Base-by-base conservation (phyloP, 768 basidiomycete species). In the Pisolithus marmoratus region DNA sequence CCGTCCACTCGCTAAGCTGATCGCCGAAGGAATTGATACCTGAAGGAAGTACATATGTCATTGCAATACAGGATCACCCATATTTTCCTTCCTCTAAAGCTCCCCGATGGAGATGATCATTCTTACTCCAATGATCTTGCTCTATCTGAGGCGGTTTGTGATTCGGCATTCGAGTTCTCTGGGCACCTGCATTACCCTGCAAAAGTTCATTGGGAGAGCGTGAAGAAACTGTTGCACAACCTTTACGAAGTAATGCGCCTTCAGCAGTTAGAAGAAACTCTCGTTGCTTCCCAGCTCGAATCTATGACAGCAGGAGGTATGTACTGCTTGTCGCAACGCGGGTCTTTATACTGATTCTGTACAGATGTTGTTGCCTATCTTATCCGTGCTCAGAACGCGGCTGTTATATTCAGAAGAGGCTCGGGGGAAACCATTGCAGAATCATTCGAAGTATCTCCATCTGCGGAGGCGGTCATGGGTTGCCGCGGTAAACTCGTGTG, bases 321-420 rank as follows among this genome's bases (percentile, higher is more conserved):
- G 57, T 9, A n/a, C 29, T 11, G 9, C 11, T 2, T 14, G 8
- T 29, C 2, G 11, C 36, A n/a, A 36, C 23, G 45, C 19, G 19
- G 4, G 1, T 15, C 11, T 26, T 19, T 22, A 53, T 14, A 52
- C 12, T 12, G 7, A 15, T 5, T 2, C 29, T 9, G 29, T 6
- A 24, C 43, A 79, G 79, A 72, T 42, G 59, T 69, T 22, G 48
- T 72, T 14, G 62, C 62, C 15, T 63, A 78, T 38, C 63, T 67
- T 9, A 65, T 81, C 22, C 63, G 65, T 8, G 67, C 69, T 2
- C 79, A 80, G 51, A 81, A 81, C 45, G 76, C 79, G 0, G 75
- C 64, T 19, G 50, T 81, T 1, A 60, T 80, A 11, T 51, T 75
- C 9, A 66, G 70, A 42, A 61, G 59, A 46, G 29, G 52, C 8